Base-by-base conservation (phyloP, 164 flowering plant genomes). In the Euptelea pleiosperma region DNA sequence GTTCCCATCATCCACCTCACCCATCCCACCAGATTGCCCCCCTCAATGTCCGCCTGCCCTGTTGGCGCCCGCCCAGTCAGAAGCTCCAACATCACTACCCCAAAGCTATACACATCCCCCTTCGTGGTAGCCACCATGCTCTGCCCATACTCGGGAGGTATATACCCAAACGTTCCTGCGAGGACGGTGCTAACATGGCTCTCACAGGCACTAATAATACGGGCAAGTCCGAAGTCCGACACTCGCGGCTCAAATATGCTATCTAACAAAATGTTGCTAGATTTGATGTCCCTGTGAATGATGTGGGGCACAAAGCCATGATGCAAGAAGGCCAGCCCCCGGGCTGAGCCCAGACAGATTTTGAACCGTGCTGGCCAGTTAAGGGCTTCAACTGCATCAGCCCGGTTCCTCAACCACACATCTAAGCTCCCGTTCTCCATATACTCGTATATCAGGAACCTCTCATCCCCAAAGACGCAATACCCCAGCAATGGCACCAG, bases 1-100 rank as follows among this genome's bases (percentile, higher is more conserved):
- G 29, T 67, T 3, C 62, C 78, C 19, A 52, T 59, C 87, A 80
- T 77, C 71, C 77, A 58, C 60, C 83, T 73, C 46, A 77, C 80
- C 90, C 87, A 84, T 1, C 90, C 90, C n/a, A 84, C 90, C 54
- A 84, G 71, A 66, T 84, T 84, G 6, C 85, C 85, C 0, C 86
- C 89, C 55, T 82, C 86, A 18, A 58, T 57, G 19, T 84, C 89
- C 4, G 78, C 71, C 65, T 84, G 86, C 10, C 86, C 89, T 2
- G 74, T 78, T 0, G 89, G 82, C 4, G 77, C 80, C 18, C 79
- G 52, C 28, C 89, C 86, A 0, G 86, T 84, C 15, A 81, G 67
- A 39, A 84, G 63, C 68, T 84, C 89, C 54, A 82, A 57, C 77
- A 82, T 71, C 56, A 84, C 85, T 19, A 80, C 90, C 10, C 90